Evolutionary conservation across 768 basidiomycete species (phyloP), one percentile per base, ranked within the genome.

Genomic region (Mycena albidolilacea): DNA sequence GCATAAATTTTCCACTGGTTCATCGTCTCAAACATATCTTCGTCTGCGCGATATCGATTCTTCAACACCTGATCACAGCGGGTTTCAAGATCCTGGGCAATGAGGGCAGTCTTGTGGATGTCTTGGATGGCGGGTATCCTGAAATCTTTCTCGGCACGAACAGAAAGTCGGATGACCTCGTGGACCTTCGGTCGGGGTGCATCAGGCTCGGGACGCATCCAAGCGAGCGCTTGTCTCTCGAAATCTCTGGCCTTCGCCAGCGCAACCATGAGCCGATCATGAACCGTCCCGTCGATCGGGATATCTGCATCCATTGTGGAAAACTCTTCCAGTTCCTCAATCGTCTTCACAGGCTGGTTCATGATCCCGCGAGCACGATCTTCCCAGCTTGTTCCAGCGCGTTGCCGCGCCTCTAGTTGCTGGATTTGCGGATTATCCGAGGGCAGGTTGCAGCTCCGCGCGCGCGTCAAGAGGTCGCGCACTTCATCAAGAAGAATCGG

Each of bases 351-450:
- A 7, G 91, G 90, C 77, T 93, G 90, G 23, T 88, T 88, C 50
- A 97, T 85, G 61, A 95, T 81, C 35, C 83, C 86, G 65, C 89
- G 88, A 2, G 93, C 95, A 57, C 88, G 87, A 69, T 89, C 86
- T 74, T 94, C 92, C 97, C 97, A 98, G 30, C 88, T 88, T 62
- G 89, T 85, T 2, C 96, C 97, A 39, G 89, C 89, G 11, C 83
- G 85, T 75, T 92, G 87, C 70, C 91, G 87, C n/a, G 86, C 84
- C 73, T 91, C 87, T 46, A 97, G 85, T 77, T 90, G 82, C 76
- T 86, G 83, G 78, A 96, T 86, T 74, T 89, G 88, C 66, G 87
- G 86, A 81, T 96, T 91, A 67, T 93, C 91, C 12, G 84, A 75
- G 4, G 90, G 81, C 46, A 98, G 84, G 61, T 87, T 90, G 82